Evolutionary conservation across 768 basidiomycete species (phyloP).

Genomic region (Lentinus tigrinus): DNA sequence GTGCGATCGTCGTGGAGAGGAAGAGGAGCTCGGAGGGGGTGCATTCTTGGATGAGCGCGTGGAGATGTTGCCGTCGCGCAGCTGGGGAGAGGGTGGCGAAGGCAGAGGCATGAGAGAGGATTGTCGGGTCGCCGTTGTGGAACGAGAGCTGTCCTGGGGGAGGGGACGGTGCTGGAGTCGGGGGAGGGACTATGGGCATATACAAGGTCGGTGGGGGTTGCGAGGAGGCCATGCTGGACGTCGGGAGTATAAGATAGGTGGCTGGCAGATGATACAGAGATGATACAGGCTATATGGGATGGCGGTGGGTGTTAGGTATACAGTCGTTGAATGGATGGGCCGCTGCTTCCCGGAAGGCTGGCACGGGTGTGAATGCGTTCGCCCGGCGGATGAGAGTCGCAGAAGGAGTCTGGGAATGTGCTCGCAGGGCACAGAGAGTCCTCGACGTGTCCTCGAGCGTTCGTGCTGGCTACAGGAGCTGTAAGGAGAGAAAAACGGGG

Average conservation of each 20-base stretch:
- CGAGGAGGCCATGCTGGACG: conserved; percentile 8
- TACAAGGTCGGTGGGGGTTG: conserved; percentile 36
- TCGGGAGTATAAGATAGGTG: not conserved
- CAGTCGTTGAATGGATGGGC: not conserved
- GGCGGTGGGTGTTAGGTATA: not conserved
- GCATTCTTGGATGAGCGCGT: conserved; percentile 50
- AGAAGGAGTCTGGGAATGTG: no score
- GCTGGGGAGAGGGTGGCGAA: conserved; percentile 38
- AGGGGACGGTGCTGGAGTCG: conserved; percentile 64
- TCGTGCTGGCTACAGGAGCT: no score
- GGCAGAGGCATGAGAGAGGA: conserved; percentile 16
- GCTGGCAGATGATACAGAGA: not conserved
- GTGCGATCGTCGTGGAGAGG: conserved; percentile 62
- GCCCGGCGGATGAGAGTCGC: no score
- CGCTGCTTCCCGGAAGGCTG: no score
- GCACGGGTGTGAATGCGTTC: no score
- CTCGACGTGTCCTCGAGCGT: no score
- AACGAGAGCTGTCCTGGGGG: conserved; percentile 30
- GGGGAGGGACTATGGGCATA: conserved; percentile 56
- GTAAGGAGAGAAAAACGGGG: no score
- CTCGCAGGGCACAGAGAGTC: no score
- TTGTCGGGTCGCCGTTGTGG: conserved; percentile 12
- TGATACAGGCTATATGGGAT: not conserved
- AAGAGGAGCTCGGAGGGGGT: conserved; percentile 62
- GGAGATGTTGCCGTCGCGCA: conserved; percentile 51